These are phyloP conservation scores for Cercophora newfieldiana DNA, from an alignment of 495 filamentous ascomycete species.

Conservation along the genomic window DNA sequence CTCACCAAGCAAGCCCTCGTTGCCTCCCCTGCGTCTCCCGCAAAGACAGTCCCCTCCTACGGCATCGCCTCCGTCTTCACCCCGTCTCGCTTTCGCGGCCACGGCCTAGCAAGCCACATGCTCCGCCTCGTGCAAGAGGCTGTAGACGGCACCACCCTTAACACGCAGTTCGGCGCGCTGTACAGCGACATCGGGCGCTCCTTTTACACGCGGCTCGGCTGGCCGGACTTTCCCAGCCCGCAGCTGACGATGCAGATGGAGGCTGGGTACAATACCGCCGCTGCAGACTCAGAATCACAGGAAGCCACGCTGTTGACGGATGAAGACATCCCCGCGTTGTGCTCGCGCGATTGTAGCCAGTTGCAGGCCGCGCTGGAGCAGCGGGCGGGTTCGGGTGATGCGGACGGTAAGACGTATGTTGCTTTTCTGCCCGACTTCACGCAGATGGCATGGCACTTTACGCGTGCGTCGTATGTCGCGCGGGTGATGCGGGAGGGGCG, in stretches of 20 bases:
- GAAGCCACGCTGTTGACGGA: neutral
- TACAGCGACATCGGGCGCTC: constrained; percentile 25
- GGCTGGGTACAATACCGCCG: neutral
- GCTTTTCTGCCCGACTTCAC: constrained; percentile 15
- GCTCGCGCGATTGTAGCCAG: constrained; percentile 9
- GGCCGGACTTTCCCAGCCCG: constrained; percentile 21
- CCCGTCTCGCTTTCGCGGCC: constrained; percentile 18
- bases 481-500: constrained; percentile 10
- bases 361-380: neutral
- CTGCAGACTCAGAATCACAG: neutral
- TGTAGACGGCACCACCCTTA: neutral
- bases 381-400: neutral
- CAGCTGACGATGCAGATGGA: constrained; percentile 15
- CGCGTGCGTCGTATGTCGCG: constrained; percentile 20
- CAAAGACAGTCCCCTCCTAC: constrained; percentile 12
- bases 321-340: constrained; percentile 5
- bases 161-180: constrained; percentile 14
- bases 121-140: constrained; percentile 16
- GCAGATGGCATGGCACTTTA: constrained; percentile 24
- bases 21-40: neutral
- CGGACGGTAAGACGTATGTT: constrained; percentile 9
- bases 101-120: constrained; percentile 23
- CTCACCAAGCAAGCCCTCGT: constrained; percentile 17
- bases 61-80: constrained; percentile 27
- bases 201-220: constrained; percentile 22